Evolutionary conservation across 1,284 basidiomycete genomes (phyloP), one percentile per base, ranked within the genome.

Genomic region (Microbotryum scabiosae): DNA sequence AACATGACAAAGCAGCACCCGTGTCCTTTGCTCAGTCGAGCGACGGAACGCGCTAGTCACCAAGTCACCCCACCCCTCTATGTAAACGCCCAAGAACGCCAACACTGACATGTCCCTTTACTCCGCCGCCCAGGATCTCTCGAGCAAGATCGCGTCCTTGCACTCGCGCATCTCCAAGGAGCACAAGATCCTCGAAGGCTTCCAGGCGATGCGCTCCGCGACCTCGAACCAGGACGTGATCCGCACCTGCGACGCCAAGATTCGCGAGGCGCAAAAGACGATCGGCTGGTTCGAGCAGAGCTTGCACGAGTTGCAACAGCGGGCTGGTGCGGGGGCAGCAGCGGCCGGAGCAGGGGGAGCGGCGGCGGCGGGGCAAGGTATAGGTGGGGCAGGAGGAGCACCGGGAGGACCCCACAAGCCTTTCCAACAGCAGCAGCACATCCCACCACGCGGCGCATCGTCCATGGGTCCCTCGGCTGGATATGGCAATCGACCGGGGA

Each of bases 161-260:
- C 84, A 87, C 77, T 85, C 84, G 76, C 87, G 88, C 76, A 93
- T 94, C 76, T 83, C 87, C 78, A 91, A 86, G 54, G 90, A 94
- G 79, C 87, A 86, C 76, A 91, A 90, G 81, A 85, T 93, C 74
- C 82, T 94, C 70, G 88, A 93, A 76, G 90, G 86, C 23, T 85
- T 85, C 54, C 84, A 87, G 73, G 81, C 84, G 66, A 80, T 94
- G 63, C 82, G 86, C 54, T 83, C 84, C 73, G 90, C 89, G 5
- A 92, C 90, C 44, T 82, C 78, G 54, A 94, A 94, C 73, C 87
- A 84, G 67, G 90, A 93, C 76, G 90, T 93, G 58, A 79, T 90
- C 59, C 82, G 86, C 20, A 67, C 65, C 28, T 72, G 71, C 56
- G 90, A 94, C 70, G 83, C 85, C 62, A 87, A 91, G 79, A 90